Base-by-base conservation (phyloP, 2,329 filamentous ascomycete species). In the Sporothrix brasiliensis region DNA sequence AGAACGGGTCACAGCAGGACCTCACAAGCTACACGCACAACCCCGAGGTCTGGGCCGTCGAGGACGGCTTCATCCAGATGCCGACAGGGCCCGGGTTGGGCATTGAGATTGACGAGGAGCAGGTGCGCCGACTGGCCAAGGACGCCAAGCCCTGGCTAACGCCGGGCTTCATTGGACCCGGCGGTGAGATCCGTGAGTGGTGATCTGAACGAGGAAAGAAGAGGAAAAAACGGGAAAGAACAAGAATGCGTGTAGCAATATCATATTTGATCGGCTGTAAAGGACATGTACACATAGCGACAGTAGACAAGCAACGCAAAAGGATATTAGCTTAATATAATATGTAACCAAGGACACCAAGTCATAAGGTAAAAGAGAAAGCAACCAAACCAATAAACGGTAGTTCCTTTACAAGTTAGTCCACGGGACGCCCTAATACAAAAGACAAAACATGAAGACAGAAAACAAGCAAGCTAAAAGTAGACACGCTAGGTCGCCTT, bases 21-120 rank as follows among this genome's bases (percentile, higher is more conserved):
- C 80, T 89, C 69, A 85, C 83, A n/a, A 88, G 83, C 68, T 91
- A 90, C 75, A 79, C 86, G 1, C 84, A 83, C 74, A 85, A 89
- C 75, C 81, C 84, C 0, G 82, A 82, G 44, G 85, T 89, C 0
- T 90, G 72, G 72, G n/a, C 58, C 9, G 70, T 90, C 39, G 82
- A 80, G 81, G 63, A 83, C 60, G 88, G 88, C 1, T 88, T 86
- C 78, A 84, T 90, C 41, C 79, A 84, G 67, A 78, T 86, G 56
- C 79, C 84, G 75, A 83, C 77, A 0, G 86, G 84, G 0, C 82
- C 84, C 0, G 88, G 87, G 0, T 75, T 90, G 71, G 88, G 88
- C 0, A 88, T 90, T 75, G 87, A 90, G 72, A 80, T 88, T 67
- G 86, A 91, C 76, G 89, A 91, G 79, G 87, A 86, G 58, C 79